phyloP scores from a whole-genome alignment of 176 grass and related monocot genomes.

The Ensete glaucum region DNA sequence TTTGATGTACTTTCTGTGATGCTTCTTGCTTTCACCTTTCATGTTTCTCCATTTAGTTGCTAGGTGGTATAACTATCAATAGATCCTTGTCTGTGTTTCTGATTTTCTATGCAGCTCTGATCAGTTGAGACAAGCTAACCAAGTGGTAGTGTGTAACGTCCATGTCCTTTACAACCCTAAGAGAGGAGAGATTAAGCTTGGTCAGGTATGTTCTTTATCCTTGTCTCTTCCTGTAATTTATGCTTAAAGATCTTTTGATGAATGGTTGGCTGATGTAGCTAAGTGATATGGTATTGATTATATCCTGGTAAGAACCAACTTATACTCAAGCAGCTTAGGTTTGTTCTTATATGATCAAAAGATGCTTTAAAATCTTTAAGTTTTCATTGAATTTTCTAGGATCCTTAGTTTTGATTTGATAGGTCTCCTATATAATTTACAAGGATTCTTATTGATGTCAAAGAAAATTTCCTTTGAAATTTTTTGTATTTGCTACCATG shows the following conservation, averaged over 20 bases:
- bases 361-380: neutral
- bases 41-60: neutral
- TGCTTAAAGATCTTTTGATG: neutral
- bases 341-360: neutral
- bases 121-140: conserved; percentile 35
- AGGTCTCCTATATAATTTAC: neutral
- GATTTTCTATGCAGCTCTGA: conserved; percentile 32
- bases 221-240: neutral
- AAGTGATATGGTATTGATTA: neutral
- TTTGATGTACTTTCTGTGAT: neutral
- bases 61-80: neutral
- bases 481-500: too few relatives aligned
- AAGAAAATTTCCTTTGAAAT: too few relatives aligned
- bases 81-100: neutral
- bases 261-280: neutral
- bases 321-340: neutral
- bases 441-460: neutral
- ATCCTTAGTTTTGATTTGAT: neutral
- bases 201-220: conserved; percentile 47
- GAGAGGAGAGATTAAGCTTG: conserved; percentile 93
- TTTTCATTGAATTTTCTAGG: neutral
- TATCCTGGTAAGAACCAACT: neutral
- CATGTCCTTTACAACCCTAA: conserved; percentile 96
- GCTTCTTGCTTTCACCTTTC: neutral
- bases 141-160: conserved; percentile 78